Evolutionary conservation across 176 grass and related monocot genomes (phyloP).

Genomic region (Eleusine coracana): DNA sequence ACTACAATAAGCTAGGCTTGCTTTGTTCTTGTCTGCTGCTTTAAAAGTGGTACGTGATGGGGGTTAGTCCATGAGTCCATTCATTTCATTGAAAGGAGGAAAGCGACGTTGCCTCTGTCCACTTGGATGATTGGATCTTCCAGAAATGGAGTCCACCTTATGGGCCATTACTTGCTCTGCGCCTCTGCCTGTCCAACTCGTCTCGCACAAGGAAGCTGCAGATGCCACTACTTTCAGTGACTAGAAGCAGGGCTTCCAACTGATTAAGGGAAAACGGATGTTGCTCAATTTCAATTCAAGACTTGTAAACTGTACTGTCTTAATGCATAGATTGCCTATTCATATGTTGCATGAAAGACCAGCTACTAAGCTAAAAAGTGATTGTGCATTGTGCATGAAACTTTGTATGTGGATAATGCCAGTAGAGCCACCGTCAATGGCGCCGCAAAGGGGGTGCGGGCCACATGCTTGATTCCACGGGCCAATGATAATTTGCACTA

Average conservation of each 20-base stretch:
- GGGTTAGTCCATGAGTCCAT: background rate
- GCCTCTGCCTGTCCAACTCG: background rate
- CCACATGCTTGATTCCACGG: too few relatives aligned
- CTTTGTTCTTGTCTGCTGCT: background rate
- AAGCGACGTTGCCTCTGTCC: slow-evolving; percentile 11
- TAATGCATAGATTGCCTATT: too few relatives aligned
- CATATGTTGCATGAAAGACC: background rate
- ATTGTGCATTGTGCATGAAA: too few relatives aligned
- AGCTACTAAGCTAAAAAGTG: background rate
- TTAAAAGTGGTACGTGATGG: slow-evolving; percentile 22
- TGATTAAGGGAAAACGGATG: too few relatives aligned
- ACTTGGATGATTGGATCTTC: slow-evolving; percentile 29
- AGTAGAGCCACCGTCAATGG: too few relatives aligned
- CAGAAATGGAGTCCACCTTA: background rate
- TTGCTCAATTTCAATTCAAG: too few relatives aligned
- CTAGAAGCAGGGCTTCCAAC: too few relatives aligned
- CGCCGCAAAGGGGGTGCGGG: too few relatives aligned
- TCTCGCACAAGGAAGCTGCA: background rate
- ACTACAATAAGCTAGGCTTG: background rate
- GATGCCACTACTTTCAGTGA: background rate
- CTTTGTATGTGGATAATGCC: too few relatives aligned
- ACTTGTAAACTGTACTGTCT: too few relatives aligned
- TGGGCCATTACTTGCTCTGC: background rate
- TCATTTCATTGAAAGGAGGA: background rate
- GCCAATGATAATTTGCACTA: too few relatives aligned